Conservation (phyloP, 768 basidiomycete genomes). For the Pulveroboletus sp. region DNA sequence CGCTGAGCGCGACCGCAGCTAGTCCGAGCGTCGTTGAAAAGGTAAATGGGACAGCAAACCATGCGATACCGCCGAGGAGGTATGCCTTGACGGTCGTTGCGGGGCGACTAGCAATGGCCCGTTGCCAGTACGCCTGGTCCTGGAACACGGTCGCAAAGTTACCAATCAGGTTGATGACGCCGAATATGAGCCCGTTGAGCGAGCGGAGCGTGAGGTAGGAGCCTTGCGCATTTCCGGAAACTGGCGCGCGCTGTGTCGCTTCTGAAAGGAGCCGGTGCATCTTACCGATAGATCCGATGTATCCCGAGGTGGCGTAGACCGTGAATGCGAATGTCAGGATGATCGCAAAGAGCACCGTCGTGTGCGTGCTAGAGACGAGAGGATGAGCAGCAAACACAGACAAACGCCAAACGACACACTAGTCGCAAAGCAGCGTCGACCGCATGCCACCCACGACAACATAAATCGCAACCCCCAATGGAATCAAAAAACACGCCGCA, state of each 20-base stretch:
- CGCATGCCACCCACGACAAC: constrained; percentile 87
- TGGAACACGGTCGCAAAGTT: constrained; percentile 71
- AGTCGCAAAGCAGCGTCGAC: constrained; percentile 82
- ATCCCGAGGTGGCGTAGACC: constrained; percentile 74
- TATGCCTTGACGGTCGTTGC: constrained; percentile 89
- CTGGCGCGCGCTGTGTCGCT: constrained; percentile 54
- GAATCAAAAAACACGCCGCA: constrained; percentile 90
- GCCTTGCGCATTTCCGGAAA: constrained; percentile 80
- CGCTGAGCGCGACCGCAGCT: constrained; percentile 77
- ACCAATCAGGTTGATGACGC: constrained; percentile 85
- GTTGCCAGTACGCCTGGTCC: constrained; percentile 86
- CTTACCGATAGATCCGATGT: constrained; percentile 72
- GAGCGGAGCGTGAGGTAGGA: constrained; percentile 82
- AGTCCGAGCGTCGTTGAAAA: constrained; percentile 88
- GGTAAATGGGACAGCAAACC: constrained; percentile 88
- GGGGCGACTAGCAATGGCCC: constrained; percentile 85
- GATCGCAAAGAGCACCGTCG: constrained; percentile 81
- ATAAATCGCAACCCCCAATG: constrained; percentile 84
- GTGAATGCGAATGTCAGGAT: constrained; percentile 77
- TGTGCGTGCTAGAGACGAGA: constrained; percentile 63
- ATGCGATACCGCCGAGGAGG: constrained; percentile 83
- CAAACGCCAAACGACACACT: constrained; percentile 45
- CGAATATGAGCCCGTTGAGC: constrained; percentile 76
- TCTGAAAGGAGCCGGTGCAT: constrained; percentile 81
- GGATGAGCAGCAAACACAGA: not conserved